Conservation (phyloP, 2,329 filamentous ascomycete species). For the Neofusicoccum cordaticola region DNA sequence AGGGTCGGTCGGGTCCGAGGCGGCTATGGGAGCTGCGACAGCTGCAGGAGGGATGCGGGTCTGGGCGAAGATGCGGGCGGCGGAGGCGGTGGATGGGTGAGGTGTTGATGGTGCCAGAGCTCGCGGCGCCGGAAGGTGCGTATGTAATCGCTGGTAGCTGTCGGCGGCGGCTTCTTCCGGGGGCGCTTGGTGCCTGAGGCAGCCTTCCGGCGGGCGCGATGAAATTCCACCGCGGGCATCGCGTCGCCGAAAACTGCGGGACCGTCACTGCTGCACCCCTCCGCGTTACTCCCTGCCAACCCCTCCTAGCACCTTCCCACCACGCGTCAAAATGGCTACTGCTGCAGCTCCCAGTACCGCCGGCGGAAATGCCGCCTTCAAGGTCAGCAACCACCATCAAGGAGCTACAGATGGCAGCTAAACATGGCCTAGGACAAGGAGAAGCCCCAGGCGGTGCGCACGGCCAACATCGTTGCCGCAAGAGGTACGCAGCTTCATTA, state of each 20-base stretch:
- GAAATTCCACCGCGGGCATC: constrained; percentile 16
- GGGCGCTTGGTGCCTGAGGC: constrained; percentile 1
- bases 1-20: neutral
- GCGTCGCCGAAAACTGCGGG: constrained; percentile 15
- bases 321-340: constrained; percentile 48
- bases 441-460: constrained; percentile 96
- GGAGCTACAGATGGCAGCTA: constrained; percentile 35
- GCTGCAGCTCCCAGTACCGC: constrained; percentile 20
- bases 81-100: neutral
- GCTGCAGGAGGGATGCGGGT: constrained; percentile 11
- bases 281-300: constrained; percentile 17
- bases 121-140: constrained; percentile 1
- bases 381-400: constrained; percentile 41
- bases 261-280: constrained; percentile 15
- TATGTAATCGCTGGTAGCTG: constrained; percentile 15
- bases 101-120: constrained; percentile 11
- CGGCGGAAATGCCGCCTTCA: constrained; percentile 65
- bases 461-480: constrained; percentile 94
- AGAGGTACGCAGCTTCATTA: constrained; percentile 63
- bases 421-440: constrained; percentile 69
- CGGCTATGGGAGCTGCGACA: neutral
- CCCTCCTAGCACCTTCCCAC: constrained; percentile 8
- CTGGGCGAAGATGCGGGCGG: constrained; percentile 1
- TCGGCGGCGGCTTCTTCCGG: constrained; percentile 4
- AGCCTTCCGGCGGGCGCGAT: constrained; percentile 4